Evolutionary conservation across 768 basidiomycete genomes (phyloP).

Genomic region (Amanita jacksonii): DNA sequence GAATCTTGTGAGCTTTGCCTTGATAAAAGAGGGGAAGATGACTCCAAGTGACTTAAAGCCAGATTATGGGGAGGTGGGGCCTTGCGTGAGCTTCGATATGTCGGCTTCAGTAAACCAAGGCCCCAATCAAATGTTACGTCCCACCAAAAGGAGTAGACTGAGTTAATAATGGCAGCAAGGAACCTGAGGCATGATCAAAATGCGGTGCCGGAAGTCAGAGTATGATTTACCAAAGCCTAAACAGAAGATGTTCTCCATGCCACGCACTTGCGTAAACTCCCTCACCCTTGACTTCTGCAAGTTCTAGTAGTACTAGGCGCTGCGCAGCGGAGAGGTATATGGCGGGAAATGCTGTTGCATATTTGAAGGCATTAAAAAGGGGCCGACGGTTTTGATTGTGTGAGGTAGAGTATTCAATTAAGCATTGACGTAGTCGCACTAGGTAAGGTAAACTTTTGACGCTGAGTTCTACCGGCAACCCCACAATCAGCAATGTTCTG

Average conservation of each 20-base stretch:
- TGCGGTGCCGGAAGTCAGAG: background rate
- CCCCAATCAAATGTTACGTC: constrained; percentile 99
- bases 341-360: constrained; percentile 93
- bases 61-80: constrained; percentile 32
- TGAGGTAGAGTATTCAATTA: constrained; percentile 68
- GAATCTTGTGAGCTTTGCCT: constrained; percentile 8
- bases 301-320: constrained; percentile 54
- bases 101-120: constrained; percentile 54
- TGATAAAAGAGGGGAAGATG: constrained; percentile 21
- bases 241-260: constrained; percentile 71
- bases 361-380: constrained; percentile 89
- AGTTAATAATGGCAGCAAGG: constrained; percentile 77
- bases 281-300: constrained; percentile 39
- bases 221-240: constrained; percentile 68
- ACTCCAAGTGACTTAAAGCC: constrained; percentile 38
- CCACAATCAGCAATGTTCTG: background rate
- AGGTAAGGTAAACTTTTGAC: constrained; percentile 67
- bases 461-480: background rate
- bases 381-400: constrained; percentile 61
- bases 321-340: constrained; percentile 93
- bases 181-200: constrained; percentile 42
- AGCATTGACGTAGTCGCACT: constrained; percentile 88
- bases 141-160: constrained; percentile 98
- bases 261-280: constrained; percentile 38
- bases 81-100: constrained; percentile 18